Base-by-base conservation (phyloP, 106 monocot genomes). In the Acorus calamus region DNA sequence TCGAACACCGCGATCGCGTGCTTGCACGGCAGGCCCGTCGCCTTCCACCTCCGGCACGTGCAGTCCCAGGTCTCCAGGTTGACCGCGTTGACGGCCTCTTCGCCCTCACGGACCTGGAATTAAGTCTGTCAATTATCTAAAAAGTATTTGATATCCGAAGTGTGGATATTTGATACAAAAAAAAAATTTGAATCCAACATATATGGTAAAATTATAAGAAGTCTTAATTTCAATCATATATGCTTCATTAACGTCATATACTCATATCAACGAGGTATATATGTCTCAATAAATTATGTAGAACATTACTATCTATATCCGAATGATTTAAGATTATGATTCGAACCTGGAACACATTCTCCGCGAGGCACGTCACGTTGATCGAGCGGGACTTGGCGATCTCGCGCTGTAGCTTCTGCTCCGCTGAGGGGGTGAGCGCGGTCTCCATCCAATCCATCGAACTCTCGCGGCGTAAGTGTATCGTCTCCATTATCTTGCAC, bases 401-500 rank as follows among this genome's bases (percentile, higher is more conserved):
- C 49, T 78, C 83, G 49, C 83, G 83, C 67, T 87, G 74, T 45
- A 92, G 63, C 70, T 80, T 91, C n/a, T 74, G 80, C 49, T 79
- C 88, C 9, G 67, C 57, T 0, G 76, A 83, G 9, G 96, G 96
- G 0, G 83, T 77, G 14, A 98, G 74, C 28, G 28, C 28, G 3
- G 63, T 14, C 63, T 92, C 96, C 2, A 73, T 59, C 96, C 96
- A 98, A 2, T 80, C 8, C 55, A 77, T 88, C 10, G 91, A 80
- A 43, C 78, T 74, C 53, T 85, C 96, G 4, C 85, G 61, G 0
- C 82, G 82, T 14, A 54, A 70, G 52, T 88, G 92, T 59, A 98
- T 98, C 71, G 83, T 75, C 70, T 98, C 96, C 96, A 98, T 98
- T 57, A 98, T 71, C 71, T 75, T 98, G 61, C 91, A 98, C 60